Percentiles rank a stretch among this genome's conserved stretches.
Conservation (phyloP, 208 protist species). For the Trypanosoma boissoni region DNA sequence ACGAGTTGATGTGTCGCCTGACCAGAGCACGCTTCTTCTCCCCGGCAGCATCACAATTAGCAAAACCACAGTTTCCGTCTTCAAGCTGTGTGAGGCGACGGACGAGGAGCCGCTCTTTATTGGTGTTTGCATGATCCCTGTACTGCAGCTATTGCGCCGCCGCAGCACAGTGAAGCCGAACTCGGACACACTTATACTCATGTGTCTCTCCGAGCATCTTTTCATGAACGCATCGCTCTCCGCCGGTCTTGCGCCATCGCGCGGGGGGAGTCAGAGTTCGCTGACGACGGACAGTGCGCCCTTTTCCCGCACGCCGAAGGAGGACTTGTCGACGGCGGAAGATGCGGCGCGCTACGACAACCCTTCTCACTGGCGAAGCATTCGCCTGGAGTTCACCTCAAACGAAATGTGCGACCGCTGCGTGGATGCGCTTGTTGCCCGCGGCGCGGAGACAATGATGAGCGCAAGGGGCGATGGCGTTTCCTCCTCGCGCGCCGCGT, state of each 20-base stretch:
- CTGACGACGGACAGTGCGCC: slow-evolving; percentile 1
- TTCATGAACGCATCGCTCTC: slow-evolving; percentile 69
- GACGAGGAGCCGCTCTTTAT: slow-evolving; percentile 57
- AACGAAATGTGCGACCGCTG: slow-evolving; percentile 36
- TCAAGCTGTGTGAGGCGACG: slow-evolving; percentile 29
- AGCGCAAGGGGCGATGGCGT: not conserved
- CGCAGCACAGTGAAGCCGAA: slow-evolving; percentile 13
- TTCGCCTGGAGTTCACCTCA: slow-evolving; percentile 48
- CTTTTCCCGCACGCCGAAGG: not conserved
- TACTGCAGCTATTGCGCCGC: slow-evolving; percentile 61
- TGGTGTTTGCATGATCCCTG: slow-evolving; percentile 60
- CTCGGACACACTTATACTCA: slow-evolving; percentile 35
- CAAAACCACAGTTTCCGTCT: slow-evolving; percentile 56
- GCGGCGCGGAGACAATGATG: slow-evolving; percentile 40
- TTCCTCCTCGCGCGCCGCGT: slow-evolving; percentile 2
- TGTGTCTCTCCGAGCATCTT: slow-evolving; percentile 43
- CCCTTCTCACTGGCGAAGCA: slow-evolving; percentile 45
- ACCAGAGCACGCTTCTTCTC: slow-evolving; percentile 39
- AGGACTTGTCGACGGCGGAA: not conserved
- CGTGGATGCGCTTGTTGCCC: slow-evolving; percentile 43
- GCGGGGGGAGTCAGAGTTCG: not conserved
- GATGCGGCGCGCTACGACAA: slow-evolving; percentile 19
- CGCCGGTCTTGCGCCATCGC: slow-evolving; percentile 17
- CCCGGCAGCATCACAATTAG: slow-evolving; percentile 50
- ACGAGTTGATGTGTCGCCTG: slow-evolving; percentile 43